These are phyloP conservation scores for Parachlorella kessleri DNA, from an alignment of 139 green algal species.

Conservation along the genomic window DNA sequence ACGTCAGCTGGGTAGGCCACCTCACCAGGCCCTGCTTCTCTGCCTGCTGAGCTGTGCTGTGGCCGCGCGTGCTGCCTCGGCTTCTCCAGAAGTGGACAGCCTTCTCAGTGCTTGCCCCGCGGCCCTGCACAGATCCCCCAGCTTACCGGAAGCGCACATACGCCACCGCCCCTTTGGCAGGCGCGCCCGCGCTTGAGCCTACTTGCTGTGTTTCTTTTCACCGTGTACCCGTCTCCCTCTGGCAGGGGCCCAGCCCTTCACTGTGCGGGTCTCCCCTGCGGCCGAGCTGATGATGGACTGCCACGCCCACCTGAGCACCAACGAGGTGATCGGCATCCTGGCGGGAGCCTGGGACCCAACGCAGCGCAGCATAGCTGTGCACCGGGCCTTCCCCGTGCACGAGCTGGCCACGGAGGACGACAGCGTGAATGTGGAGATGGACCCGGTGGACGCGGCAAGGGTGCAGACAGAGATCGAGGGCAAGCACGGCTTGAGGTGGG, in stretches of 20 bases:
- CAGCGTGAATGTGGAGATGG: conserved; percentile 76
- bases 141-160: too few relatives aligned
- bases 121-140: too few relatives aligned
- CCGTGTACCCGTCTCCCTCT: too few relatives aligned
- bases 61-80: too few relatives aligned
- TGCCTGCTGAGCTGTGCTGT: too few relatives aligned
- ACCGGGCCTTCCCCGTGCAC: conserved; percentile 47
- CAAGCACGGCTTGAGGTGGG: conserved; percentile 7
- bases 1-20: too few relatives aligned
- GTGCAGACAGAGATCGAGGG: conserved; percentile 18
- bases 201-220: too few relatives aligned
- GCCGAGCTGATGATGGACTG: conserved; percentile 74
- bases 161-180: too few relatives aligned
- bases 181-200: too few relatives aligned
- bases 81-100: too few relatives aligned
- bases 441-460: conserved; percentile 59
- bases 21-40: too few relatives aligned
- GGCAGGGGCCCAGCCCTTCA: conserved; percentile 61
- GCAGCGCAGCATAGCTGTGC: conserved; percentile 33
- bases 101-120: too few relatives aligned
- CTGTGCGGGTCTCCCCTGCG: conserved; percentile 45
- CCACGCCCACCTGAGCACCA: conserved; percentile 70
- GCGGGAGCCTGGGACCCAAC: conserved; percentile 51
- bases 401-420: conserved; percentile 53
- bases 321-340: conserved; percentile 76